phyloP scores from a whole-genome alignment of 177 flowering plant species.

The Tripterygium wilfordii region DNA sequence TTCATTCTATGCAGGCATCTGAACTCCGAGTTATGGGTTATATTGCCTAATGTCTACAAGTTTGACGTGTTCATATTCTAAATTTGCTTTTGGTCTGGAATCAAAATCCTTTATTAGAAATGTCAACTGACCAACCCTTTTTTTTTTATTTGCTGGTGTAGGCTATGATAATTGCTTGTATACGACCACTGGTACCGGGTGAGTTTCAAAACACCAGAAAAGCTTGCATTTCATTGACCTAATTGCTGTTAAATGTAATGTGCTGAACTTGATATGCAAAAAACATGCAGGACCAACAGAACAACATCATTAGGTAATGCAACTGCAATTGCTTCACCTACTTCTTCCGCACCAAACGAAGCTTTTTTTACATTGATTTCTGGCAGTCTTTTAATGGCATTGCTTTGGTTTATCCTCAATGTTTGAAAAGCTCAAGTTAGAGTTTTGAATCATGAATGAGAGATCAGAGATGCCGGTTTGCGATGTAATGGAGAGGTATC shows the following conservation, averaged over 20 bases:
- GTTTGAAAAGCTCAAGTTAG: background rate
- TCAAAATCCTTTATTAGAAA: background rate
- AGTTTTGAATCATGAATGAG: background rate
- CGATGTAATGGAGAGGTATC: background rate
- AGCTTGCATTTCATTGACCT: background rate
- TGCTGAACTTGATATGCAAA: background rate
- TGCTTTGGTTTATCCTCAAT: slow-evolving; percentile 8
- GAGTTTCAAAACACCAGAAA: slow-evolving; percentile 15
- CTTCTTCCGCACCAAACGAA: slow-evolving; percentile 17
- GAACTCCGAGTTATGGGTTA: too few relatives aligned
- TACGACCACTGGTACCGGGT: slow-evolving; percentile 60
- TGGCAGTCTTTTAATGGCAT: slow-evolving; percentile 15
- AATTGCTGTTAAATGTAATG: background rate
- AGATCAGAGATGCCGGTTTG: background rate
- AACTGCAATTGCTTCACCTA: slow-evolving; percentile 31
- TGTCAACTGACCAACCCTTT: slow-evolving; percentile 4
- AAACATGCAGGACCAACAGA: slow-evolving; percentile 38
- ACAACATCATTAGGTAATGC: slow-evolving; percentile 35
- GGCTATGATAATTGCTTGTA: slow-evolving; percentile 91
- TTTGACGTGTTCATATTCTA: too few relatives aligned
- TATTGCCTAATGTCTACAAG: too few relatives aligned
- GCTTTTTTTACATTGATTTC: slow-evolving; percentile 14
- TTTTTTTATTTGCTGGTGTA: slow-evolving; percentile 37
- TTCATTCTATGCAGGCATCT: too few relatives aligned
- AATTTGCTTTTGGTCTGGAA: background rate